Percentiles rank a stretch among this genome's conserved stretches.
Conservation (phyloP, 306 rosid genomes). For the Mimosa pudica region DNA sequence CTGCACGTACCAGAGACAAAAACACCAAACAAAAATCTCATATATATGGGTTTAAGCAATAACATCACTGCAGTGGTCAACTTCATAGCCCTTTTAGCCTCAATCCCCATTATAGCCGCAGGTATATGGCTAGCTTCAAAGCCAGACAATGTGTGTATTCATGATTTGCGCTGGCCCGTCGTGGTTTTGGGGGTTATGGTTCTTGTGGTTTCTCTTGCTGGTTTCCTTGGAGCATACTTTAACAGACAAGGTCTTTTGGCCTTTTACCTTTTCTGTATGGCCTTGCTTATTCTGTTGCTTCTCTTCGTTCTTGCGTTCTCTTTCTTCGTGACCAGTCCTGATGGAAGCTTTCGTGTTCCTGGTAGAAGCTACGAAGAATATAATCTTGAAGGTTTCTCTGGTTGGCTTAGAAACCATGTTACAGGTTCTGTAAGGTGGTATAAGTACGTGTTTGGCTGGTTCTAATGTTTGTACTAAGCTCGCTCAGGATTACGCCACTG, state of each 20-base stretch:
- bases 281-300: constrained; percentile 62
- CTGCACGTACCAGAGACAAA: neutral
- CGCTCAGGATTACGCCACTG: constrained; percentile 47
- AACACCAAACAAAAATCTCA: neutral
- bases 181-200: constrained; percentile 67
- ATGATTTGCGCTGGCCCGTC: constrained; percentile 76
- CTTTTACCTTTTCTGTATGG: constrained; percentile 84
- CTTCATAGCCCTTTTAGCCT: constrained; percentile 65
- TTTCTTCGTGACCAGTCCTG: constrained; percentile 64
- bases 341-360: constrained; percentile 63
- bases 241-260: constrained; percentile 76
- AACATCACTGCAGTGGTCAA: constrained; percentile 71
- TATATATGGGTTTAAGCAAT: constrained; percentile 93
- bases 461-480: constrained; percentile 64
- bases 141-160: constrained; percentile 80
- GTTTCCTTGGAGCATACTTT: constrained; percentile 86
- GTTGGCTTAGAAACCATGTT: constrained; percentile 68
- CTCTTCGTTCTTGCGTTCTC: constrained; percentile 73
- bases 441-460: constrained; percentile 65
- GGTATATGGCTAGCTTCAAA: constrained; percentile 95
- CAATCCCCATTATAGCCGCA: constrained; percentile 76
- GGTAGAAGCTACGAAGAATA: constrained; percentile 61
- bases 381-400: constrained; percentile 57
- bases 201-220: constrained; percentile 70
- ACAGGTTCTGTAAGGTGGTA: constrained; percentile 58